Evolutionary conservation across 768 basidiomycete genomes (phyloP).

Genomic region (Neoboletus magnificus): DNA sequence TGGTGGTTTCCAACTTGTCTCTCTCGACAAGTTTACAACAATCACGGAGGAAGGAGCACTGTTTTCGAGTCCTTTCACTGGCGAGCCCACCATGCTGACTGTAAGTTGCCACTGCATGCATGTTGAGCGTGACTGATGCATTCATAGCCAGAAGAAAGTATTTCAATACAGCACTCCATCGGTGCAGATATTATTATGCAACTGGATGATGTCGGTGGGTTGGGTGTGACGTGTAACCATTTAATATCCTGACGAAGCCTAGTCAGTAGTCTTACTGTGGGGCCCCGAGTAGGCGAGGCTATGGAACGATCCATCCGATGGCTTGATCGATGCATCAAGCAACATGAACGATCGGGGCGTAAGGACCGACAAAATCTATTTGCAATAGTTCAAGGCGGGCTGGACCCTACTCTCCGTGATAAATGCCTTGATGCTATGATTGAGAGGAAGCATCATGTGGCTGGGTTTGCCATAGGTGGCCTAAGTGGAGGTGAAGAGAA

Average conservation of each 20-base stretch:
- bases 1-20: constrained; percentile 87
- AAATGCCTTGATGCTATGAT: constrained; percentile 82
- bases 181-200: constrained; percentile 96
- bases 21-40: constrained; percentile 76
- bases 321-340: constrained; percentile 83
- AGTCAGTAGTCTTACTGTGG: constrained; percentile 80
- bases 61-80: constrained; percentile 81
- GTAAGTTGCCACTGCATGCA: constrained; percentile 38
- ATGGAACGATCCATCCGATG: constrained; percentile 87
- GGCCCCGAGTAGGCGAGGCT: constrained; percentile 80
- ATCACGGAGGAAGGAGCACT: constrained; percentile 89
- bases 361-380: constrained; percentile 76
- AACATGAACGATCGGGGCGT: constrained; percentile 67
- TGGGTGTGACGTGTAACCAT: background rate
- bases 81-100: constrained; percentile 85
- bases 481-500: constrained; percentile 91
- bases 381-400: constrained; percentile 88
- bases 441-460: constrained; percentile 64
- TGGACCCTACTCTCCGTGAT: constrained; percentile 67
- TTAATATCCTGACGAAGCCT: constrained; percentile 5
- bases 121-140: background rate
- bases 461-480: constrained; percentile 91
- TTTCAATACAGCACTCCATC: constrained; percentile 85
- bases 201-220: constrained; percentile 83
- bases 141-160: constrained; percentile 82